phyloP scores from a whole-genome alignment of 1,284 basidiomycete species.

The Salmacisia buchloeana region DNA sequence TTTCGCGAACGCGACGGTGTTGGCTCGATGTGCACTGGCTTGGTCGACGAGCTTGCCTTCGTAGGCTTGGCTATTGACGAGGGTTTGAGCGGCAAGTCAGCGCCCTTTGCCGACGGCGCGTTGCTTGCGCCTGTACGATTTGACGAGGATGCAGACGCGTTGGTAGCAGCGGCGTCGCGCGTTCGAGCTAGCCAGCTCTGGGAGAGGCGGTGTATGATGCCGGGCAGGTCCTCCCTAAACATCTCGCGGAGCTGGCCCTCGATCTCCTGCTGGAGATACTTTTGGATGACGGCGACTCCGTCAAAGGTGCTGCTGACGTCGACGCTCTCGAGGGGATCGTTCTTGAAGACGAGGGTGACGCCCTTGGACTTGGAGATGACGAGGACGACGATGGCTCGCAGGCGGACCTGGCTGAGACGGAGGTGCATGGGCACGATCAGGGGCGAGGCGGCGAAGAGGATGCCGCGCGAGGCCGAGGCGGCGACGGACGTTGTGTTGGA shows the following conservation, averaged over 20 bases:
- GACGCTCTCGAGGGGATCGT: constrained; percentile 94
- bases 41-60: too few species aligned
- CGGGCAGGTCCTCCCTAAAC: constrained; percentile 94
- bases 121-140: too few species aligned
- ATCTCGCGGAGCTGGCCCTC: constrained; percentile 94
- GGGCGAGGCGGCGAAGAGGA: constrained; percentile 46
- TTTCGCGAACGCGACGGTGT: not conserved
- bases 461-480: constrained; percentile 35
- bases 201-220: constrained; percentile 90
- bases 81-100: not conserved
- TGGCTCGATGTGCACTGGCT: not conserved
- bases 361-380: constrained; percentile 93
- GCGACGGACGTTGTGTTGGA: constrained; percentile 15
- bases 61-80: not conserved
- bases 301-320: constrained; percentile 98
- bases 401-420: constrained; percentile 85
- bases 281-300: constrained; percentile 93
- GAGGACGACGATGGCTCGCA: constrained; percentile 92
- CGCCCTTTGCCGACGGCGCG: not conserved
- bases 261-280: constrained; percentile 63
- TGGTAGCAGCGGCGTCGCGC: not conserved
- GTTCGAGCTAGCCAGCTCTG: constrained; percentile 69
- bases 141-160: not conserved
- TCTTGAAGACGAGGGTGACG: constrained; percentile 98
- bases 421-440: constrained; percentile 85